phyloP scores from a whole-genome alignment of 2,329 filamentous ascomycete species.

The Apiospora pterosperma region DNA sequence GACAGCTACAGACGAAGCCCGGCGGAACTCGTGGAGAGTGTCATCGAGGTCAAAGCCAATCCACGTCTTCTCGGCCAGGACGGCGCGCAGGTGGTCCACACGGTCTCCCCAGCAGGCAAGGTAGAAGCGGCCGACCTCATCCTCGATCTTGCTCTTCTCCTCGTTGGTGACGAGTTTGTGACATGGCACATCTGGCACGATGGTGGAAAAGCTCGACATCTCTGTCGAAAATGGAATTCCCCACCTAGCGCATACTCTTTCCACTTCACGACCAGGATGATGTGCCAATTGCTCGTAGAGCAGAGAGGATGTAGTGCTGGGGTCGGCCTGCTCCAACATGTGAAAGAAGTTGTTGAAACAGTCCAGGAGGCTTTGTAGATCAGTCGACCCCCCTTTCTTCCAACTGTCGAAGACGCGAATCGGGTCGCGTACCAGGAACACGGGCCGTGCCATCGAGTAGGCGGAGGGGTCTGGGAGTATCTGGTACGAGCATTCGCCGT shows the following conservation, averaged over 20 bases:
- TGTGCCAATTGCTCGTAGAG: neutral
- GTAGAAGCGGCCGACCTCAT: neutral
- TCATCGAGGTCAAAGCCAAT: slow-evolving; percentile 47
- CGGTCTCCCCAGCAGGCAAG: neutral
- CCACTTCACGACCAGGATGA: rapidly evolving
- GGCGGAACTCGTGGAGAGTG: slow-evolving; percentile 43
- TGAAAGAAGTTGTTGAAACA: neutral
- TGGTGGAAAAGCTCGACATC: neutral
- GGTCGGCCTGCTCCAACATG: neutral
- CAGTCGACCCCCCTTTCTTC: neutral
- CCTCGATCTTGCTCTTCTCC: neutral
- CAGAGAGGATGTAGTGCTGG: neutral
- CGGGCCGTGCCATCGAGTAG: neutral
- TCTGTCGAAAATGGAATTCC: neutral
- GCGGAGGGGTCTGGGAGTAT: neutral
- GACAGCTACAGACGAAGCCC: slow-evolving; percentile 33
- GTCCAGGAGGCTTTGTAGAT: neutral
- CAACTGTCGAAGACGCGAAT: neutral
- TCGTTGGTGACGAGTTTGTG: neutral
- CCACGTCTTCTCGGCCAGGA: slow-evolving; percentile 27
- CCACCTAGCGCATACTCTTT: neutral
- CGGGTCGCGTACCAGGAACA: neutral
- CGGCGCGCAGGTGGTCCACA: neutral
- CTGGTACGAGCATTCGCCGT: too few relatives aligned
- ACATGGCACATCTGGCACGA: neutral